Conservation (phyloP, 768 basidiomycete genomes). For the Trametes sanguinea region DNA sequence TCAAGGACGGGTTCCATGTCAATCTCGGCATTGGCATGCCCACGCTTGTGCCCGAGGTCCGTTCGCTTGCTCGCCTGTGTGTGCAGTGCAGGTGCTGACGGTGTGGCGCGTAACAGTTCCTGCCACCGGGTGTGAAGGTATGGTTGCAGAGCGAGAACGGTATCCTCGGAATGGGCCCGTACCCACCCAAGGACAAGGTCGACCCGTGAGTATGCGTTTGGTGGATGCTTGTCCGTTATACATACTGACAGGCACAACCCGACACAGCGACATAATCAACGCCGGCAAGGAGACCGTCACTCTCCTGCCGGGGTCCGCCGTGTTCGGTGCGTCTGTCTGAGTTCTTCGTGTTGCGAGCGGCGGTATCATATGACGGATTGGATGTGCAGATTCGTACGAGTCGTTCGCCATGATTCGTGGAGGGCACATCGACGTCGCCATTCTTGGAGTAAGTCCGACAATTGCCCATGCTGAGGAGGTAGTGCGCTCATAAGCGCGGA, state of each 20-base stretch:
- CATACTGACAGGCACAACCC: slow-evolving; percentile 6
- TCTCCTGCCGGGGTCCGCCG: slow-evolving; percentile 84
- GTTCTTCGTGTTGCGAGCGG: not conserved
- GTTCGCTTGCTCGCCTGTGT: not conserved
- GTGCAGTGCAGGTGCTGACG: not conserved
- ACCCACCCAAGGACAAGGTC: slow-evolving; percentile 76
- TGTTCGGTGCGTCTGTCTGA: slow-evolving; percentile 62
- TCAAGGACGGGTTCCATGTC: slow-evolving; percentile 85
- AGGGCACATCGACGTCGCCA: slow-evolving; percentile 91
- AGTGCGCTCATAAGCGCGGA: slow-evolving; percentile 8
- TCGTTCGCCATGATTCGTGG: slow-evolving; percentile 98
- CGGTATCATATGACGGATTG: not conserved
- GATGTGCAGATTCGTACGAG: slow-evolving; percentile 73
- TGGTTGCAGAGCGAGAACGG: slow-evolving; percentile 94
- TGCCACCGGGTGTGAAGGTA: slow-evolving; percentile 73
- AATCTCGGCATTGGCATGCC: slow-evolving; percentile 93
- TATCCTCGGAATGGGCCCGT: slow-evolving; percentile 88
- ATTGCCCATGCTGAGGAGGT: slow-evolving; percentile 6
- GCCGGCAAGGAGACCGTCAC: slow-evolving; percentile 96
- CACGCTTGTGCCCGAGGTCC: slow-evolving; percentile 76
- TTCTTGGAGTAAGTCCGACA: slow-evolving; percentile 72
- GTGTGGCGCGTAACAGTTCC: slow-evolving; percentile 37
- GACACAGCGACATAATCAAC: slow-evolving; percentile 81
- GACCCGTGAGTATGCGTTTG: slow-evolving; percentile 61
- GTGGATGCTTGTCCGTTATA: not conserved